Evolutionary conservation across 257 asterid species (phyloP), one percentile per base, ranked within the genome.

Genomic region (Linaria vulgaris): DNA sequence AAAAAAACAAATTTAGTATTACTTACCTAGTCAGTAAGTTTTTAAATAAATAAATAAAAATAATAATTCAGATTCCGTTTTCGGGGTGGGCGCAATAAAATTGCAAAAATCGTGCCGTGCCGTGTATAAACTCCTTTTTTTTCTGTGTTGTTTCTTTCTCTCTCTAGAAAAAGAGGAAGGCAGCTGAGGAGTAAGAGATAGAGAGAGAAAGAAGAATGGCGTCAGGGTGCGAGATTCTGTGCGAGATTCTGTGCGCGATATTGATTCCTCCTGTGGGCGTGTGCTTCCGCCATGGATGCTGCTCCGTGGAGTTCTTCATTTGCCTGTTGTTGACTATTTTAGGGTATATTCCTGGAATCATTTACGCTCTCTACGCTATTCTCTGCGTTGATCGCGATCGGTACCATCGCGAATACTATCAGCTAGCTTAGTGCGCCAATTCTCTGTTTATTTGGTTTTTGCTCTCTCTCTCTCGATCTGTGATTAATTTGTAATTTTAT

Each of bases 191-290:
- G 27, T 17, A 8, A 31, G 50, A 37, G 27, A 58, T 20, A 22
- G 37, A 27, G 39, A 3, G 5, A 16, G 41, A 23, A 15, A 54
- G 43, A 21, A 12, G 3, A 44, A 23, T 49, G 95, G 73, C 82
- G 0, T 69, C 91, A 3, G 69, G 86, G 60, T 78, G 82, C 53
- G 95, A 67, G 45, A 71, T 80, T 59, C 76, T 85, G 56, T 86
- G 95, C 50, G 91, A 82, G 50, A 73, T 86, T 53, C 1, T 89
- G 13, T 82, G 84, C 49, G 89, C 97, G 17, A 78, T 89, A 72
- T 53, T 89, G 10, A 55, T 89, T 50, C 97, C 97, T 54, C 97
- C 97, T 24, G 81, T 89, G 58, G 97, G 95, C 46, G 91, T 89
- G 61, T 89, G 95, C 77, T 75, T 89, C 82, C 80, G 94, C 62